Conservation (phyloP, 352 stramenopile species). For the Achlya hypogyna region DNA sequence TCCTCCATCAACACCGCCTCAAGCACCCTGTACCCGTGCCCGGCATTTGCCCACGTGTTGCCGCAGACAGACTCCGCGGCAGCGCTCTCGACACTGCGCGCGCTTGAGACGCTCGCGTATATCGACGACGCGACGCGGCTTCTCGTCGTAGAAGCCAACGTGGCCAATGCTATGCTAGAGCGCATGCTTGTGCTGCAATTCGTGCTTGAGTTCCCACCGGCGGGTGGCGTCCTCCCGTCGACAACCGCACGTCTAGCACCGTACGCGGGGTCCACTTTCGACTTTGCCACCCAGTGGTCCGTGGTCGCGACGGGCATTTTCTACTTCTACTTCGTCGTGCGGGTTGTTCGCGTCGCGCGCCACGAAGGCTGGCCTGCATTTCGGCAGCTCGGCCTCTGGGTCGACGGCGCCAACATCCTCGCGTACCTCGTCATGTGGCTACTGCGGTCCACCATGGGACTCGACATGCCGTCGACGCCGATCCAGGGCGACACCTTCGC, state of each 20-base stretch:
- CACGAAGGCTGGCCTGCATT: constrained; percentile 20
- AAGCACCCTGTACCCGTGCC: constrained; percentile 26
- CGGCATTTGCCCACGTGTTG: constrained; percentile 37
- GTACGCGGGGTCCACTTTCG: constrained; percentile 34
- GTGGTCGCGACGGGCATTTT: constrained; percentile 29
- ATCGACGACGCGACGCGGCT: constrained; percentile 33
- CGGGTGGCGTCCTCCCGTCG: constrained; percentile 29
- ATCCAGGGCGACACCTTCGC: constrained; percentile 30
- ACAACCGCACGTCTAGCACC: constrained; percentile 26
- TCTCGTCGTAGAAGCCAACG: constrained; percentile 38
- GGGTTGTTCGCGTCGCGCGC: constrained; percentile 26
- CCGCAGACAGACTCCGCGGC: constrained; percentile 20
- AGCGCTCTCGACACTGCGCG: constrained; percentile 23
- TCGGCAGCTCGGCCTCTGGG: constrained; percentile 19
- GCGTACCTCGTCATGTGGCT: constrained; percentile 39
- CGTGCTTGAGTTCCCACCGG: constrained; percentile 36
- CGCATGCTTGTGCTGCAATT: constrained; percentile 34
- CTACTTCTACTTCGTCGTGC: constrained; percentile 37
- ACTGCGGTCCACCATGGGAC: constrained; percentile 28
- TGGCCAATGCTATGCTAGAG: constrained; percentile 42
- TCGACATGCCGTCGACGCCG: constrained; percentile 29
- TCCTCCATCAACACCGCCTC: constrained; percentile 29
- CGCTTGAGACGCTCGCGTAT: constrained; percentile 28
- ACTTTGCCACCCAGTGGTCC: constrained; percentile 24
- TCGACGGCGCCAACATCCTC: constrained; percentile 27